phyloP scores from a whole-genome alignment of 2,329 filamentous ascomycete species.

The Periconia sp. region DNA sequence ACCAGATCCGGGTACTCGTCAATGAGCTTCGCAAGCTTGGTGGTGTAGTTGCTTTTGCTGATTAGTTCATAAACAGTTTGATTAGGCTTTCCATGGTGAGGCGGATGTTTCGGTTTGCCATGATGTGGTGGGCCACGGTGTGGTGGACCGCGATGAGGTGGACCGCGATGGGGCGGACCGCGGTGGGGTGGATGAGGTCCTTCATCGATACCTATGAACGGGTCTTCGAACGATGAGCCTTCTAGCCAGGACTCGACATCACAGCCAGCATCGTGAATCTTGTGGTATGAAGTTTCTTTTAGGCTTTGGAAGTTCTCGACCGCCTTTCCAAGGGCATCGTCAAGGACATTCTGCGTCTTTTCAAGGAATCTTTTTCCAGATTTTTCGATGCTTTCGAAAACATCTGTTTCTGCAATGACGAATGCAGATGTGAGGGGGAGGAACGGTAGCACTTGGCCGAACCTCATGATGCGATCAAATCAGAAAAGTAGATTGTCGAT shows the following conservation, averaged over 20 bases:
- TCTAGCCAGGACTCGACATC: slow-evolving; percentile 57
- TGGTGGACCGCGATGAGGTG: slow-evolving; percentile 30
- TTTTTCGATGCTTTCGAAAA: slow-evolving; percentile 48
- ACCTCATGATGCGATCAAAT: slow-evolving; percentile 52
- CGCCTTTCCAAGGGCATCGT: slow-evolving; percentile 50
- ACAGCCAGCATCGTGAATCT: slow-evolving; percentile 51
- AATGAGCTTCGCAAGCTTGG: slow-evolving; percentile 77
- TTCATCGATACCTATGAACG: slow-evolving; percentile 37
- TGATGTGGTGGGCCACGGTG: slow-evolving; percentile 41
- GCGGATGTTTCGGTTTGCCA: slow-evolving; percentile 45
- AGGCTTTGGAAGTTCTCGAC: slow-evolving; percentile 42
- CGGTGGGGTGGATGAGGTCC: slow-evolving; percentile 39
- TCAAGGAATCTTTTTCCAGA: slow-evolving; percentile 24
- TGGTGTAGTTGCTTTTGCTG: slow-evolving; percentile 75
- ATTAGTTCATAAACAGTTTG: slow-evolving; percentile 83
- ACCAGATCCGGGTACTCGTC: slow-evolving; percentile 75
- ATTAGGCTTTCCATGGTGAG: slow-evolving; percentile 59
- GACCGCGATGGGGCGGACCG: slow-evolving; percentile 26
- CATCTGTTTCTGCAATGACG: slow-evolving; percentile 59
- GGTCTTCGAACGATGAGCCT: slow-evolving; percentile 40
- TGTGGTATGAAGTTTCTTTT: slow-evolving; percentile 44
- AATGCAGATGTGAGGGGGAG: slow-evolving; percentile 58
- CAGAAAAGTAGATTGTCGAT: no score
- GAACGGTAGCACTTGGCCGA: slow-evolving; percentile 56
- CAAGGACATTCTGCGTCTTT: slow-evolving; percentile 39